A percentile compares a stretch with the other conserved stretches of the same genome.
These are phyloP conservation scores for Singerocomus rubriflavus DNA, from an alignment of 1,284 basidiomycete species.

Conservation along the genomic window DNA sequence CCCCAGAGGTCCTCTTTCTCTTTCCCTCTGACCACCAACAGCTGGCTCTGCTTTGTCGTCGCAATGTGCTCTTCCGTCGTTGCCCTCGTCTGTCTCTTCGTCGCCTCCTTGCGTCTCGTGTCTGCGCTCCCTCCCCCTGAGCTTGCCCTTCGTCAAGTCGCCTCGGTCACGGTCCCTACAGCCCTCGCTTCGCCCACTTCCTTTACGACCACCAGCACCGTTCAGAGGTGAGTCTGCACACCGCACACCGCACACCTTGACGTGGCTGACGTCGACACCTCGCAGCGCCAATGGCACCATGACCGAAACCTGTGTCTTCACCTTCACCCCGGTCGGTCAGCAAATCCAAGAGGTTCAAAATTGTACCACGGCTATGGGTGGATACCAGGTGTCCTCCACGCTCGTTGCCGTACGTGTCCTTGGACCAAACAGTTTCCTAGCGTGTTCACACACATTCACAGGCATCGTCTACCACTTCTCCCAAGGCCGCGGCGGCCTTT, in stretches of 20 bases:
- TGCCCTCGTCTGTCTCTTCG: constrained; percentile 19
- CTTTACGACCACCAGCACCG: constrained; percentile 24
- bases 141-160: constrained; percentile 21
- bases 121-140: constrained; percentile 22
- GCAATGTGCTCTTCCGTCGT: constrained; percentile 22
- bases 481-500: constrained; percentile 47
- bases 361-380: constrained; percentile 46
- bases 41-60: constrained; percentile 28
- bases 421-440: too few species aligned
- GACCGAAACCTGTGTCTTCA: constrained; percentile 61
- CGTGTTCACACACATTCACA: not conserved
- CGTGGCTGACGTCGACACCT: not conserved
- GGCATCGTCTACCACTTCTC: constrained; percentile 37
- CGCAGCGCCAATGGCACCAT: constrained; percentile 45
- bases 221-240: constrained; percentile 28
- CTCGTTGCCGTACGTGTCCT: constrained; percentile 8
- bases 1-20: not conserved
- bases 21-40: constrained; percentile 18
- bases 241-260: not conserved
- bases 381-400: constrained; percentile 3
- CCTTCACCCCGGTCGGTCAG: constrained; percentile 57
- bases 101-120: constrained; percentile 18
- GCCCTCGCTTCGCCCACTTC: constrained; percentile 28
- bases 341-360: constrained; percentile 55
- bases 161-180: constrained; percentile 20